Conservation (phyloP, 2,329 filamentous ascomycete genomes). For the Anthostomella pinea region DNA sequence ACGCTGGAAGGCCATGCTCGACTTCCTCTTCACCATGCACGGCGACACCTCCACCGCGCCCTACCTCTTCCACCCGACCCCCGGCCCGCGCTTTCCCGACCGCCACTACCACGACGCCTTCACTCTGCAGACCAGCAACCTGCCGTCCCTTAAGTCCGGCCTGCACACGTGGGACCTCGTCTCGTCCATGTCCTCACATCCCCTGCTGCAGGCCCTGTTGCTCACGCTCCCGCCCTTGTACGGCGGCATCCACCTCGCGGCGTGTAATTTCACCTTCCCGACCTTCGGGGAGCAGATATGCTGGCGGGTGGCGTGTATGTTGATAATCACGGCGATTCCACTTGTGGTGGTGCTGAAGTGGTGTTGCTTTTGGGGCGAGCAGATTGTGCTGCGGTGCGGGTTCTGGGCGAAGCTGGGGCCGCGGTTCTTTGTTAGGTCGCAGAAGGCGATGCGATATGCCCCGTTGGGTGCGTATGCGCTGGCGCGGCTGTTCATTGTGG, state of each 20-base stretch:
- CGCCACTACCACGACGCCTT: slow-evolving; percentile 1
- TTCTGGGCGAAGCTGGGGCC: not conserved
- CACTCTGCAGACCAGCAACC: not conserved
- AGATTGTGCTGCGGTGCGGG: not conserved
- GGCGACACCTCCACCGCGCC: not conserved
- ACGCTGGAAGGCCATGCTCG: not conserved
- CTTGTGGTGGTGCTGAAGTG: not conserved
- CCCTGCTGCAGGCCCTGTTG: not conserved
- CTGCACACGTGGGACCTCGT: not conserved
- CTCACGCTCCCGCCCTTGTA: not conserved
- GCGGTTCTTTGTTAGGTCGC: not conserved
- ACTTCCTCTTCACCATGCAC: not conserved
- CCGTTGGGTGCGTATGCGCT: not conserved
- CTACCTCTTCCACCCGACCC: slow-evolving; percentile 1
- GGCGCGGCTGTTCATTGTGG: slow-evolving; percentile 1
- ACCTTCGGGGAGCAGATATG: not conserved
- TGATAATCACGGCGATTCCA: not conserved
- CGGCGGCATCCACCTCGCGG: slow-evolving; percentile 1
- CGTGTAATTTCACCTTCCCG: slow-evolving; percentile 1
- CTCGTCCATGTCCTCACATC: not conserved
- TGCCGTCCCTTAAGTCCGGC: not conserved
- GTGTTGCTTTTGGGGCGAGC: not conserved
- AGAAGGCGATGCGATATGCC: not conserved
- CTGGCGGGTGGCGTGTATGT: not conserved
- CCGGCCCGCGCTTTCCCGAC: not conserved